A percentile compares a stretch with the other conserved stretches of the same genome.
Evolutionary conservation across 2,329 filamentous ascomycete genomes (phyloP).

Genomic region (Fusarium redolens): DNA sequence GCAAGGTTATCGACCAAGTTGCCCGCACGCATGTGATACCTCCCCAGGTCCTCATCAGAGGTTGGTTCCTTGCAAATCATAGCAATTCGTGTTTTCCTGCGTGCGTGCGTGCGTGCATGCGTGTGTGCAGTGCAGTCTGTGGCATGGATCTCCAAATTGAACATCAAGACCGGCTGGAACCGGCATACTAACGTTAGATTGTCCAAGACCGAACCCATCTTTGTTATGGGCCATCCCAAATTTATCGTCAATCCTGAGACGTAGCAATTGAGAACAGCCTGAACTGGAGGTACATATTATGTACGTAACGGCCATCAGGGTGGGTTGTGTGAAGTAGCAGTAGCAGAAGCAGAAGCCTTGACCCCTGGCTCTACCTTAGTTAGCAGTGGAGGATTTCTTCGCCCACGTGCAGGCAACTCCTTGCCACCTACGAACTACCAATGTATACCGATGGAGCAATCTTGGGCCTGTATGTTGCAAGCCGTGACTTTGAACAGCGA

Average conservation of each 20-base stretch:
- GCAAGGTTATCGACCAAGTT: constrained; percentile 25
- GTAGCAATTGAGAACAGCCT: neutral
- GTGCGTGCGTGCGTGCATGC: neutral
- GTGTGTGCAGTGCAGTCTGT: neutral
- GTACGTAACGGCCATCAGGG: constrained; percentile 26
- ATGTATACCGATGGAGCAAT: constrained; percentile 31
- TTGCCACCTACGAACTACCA: constrained; percentile 28
- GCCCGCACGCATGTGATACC: constrained; percentile 16
- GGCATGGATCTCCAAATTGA: constrained; percentile 9
- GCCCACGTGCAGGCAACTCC: constrained; percentile 35
- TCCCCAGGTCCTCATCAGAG: constrained; percentile 12
- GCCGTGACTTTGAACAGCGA: constrained; percentile 10
- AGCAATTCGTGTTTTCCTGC: neutral
- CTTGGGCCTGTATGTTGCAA: constrained; percentile 7
- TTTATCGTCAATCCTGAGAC: neutral
- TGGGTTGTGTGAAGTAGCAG: neutral
- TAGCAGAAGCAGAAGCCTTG: neutral
- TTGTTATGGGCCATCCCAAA: constrained; percentile 7
- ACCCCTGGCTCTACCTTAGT: neutral
- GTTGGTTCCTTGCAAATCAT: neutral
- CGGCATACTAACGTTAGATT: neutral
- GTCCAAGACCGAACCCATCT: constrained; percentile 1
- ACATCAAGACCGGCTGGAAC: constrained; percentile 9
- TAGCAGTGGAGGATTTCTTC: constrained; percentile 5
- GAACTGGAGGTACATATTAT: neutral